These are phyloP conservation scores for Fraxinus nigra DNA, from an alignment of 305 asterid genomes.

Conservation along the genomic window DNA sequence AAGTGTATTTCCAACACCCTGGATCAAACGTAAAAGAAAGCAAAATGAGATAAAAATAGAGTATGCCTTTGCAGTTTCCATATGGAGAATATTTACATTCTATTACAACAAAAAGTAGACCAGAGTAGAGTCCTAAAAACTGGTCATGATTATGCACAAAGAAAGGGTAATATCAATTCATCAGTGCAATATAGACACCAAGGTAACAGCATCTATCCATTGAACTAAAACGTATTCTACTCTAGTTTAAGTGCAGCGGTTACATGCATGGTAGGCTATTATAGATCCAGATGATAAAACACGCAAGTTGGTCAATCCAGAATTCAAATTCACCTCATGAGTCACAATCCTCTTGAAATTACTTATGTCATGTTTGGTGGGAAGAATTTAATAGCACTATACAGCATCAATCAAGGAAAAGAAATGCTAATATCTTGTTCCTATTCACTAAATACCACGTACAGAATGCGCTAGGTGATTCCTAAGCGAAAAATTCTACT, in stretches of 20 bases:
- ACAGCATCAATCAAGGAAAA: not conserved
- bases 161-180: not conserved
- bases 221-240: not conserved
- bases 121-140: not conserved
- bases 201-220: not conserved
- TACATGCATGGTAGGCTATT: not conserved
- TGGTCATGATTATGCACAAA: not conserved
- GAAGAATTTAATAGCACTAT: not conserved
- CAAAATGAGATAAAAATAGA: not conserved
- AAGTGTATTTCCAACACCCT: conserved; percentile 98
- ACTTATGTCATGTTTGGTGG: not conserved
- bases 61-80: not conserved
- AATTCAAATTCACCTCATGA: not conserved
- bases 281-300: not conserved
- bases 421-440: not conserved
- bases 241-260: not conserved
- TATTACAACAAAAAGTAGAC: not conserved
- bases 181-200: not conserved
- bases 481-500: not conserved
- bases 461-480: not conserved
- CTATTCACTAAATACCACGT: not conserved
- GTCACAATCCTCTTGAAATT: not conserved
- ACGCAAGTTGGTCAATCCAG: not conserved
- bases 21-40: conserved; percentile 20
- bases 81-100: not conserved